These are phyloP conservation scores for Paracoccidioides lutzii DNA, from an alignment of 2,329 filamentous ascomycete genomes.

Conservation along the genomic window DNA sequence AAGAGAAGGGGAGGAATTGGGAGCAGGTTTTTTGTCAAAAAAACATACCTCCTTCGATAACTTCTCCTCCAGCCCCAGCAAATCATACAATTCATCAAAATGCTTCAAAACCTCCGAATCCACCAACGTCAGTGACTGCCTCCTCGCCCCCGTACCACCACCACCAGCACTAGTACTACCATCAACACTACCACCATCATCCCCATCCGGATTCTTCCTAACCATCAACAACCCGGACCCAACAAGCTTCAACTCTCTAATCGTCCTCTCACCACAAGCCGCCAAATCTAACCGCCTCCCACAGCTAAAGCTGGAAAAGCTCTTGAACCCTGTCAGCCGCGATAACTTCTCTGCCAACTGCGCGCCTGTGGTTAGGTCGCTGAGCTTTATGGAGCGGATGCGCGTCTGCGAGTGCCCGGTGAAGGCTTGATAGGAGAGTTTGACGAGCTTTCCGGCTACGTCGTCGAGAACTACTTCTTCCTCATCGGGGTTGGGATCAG, in stretches of 20 bases:
- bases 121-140: conserved; percentile 46
- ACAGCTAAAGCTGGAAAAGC: conserved; percentile 58
- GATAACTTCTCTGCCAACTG: conserved; percentile 56
- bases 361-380: conserved; percentile 55
- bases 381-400: conserved; percentile 52
- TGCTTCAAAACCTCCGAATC: conserved; percentile 70
- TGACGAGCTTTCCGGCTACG: conserved; percentile 50
- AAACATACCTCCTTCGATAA: conserved; percentile 51
- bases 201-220: conserved; percentile 40
- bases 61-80: conserved; percentile 59
- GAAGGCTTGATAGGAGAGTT: conserved; percentile 63
- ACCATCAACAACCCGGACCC: conserved; percentile 54
- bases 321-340: conserved; percentile 60
- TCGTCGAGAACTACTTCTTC: conserved; percentile 17
- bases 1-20: background rate
- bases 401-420: conserved; percentile 48
- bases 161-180: too few relatives aligned
- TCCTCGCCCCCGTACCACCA: conserved; percentile 15
- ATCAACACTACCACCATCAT: too few relatives aligned
- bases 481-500: too few relatives aligned
- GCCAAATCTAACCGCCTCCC: conserved; percentile 53
- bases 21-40: background rate
- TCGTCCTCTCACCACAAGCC: conserved; percentile 45
- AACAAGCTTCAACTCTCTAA: conserved; percentile 53
- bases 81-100: conserved; percentile 71